Evolutionary conservation across 169 alveolate genomes (phyloP), one percentile per base, ranked within the genome.

Genomic region (Plasmodium gonderi): DNA sequence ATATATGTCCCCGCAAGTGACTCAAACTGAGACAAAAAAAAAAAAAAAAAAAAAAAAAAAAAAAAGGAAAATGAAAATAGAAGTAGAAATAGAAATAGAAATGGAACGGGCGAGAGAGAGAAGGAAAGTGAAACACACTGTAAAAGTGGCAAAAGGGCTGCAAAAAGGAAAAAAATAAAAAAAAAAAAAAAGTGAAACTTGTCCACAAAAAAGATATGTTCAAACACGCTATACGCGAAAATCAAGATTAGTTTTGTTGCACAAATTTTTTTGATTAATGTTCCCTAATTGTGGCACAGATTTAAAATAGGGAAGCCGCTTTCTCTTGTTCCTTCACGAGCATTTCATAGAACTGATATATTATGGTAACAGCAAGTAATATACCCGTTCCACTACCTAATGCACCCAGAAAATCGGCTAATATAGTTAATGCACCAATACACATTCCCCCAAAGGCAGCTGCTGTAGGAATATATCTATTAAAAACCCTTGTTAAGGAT

Each of bases 361-460:
- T 98, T 93, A 99, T 99, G 20, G 99, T 99, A 38, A 99, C 99
- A 20, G 99, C 99, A 54, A 99, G 96, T 44, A 98, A 96, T 85
- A 96, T 97, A 95, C 99, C 99, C 65, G 99, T 99, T 17, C 99
- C 99, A 74, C 99, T 97, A 40, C 99, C 99, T 92, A 99, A 98
- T 33, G 99, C 99, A 26, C 99, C 99, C 64, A 99, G 96, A 94
- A 99, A 98, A 94, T 99, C 99, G 44, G 99, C 99, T 68, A 98
- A 92, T 85, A 99, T 98, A 45, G 99, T 98, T 75, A 99, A 96
- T 9, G 99, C 99, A 45, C 99, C 99, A 94, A 99, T 99, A 95
- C 99, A 99, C 99, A 99, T 98, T 44, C 99, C 99, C 23, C 99
- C 99, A 92, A 99, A 99, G 40, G 99, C 99, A 14, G 99, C 99